phyloP scores from a whole-genome alignment of 2,329 filamentous ascomycete species.

The Capronia americana region DNA sequence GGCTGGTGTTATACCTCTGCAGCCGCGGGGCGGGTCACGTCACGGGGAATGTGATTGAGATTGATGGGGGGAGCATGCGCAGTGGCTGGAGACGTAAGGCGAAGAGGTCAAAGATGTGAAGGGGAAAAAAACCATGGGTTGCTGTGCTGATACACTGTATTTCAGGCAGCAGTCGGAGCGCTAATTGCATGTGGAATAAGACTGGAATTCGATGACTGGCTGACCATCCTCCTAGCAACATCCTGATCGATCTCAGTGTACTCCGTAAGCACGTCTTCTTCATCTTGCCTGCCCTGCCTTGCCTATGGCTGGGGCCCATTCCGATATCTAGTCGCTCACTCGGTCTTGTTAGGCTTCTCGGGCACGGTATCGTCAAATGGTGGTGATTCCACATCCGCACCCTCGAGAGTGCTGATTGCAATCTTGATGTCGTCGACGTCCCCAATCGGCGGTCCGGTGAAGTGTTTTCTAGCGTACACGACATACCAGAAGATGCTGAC shows the following conservation, averaged over 20 bases:
- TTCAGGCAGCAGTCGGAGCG: neutral
- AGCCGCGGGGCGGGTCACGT: conserved; percentile 51
- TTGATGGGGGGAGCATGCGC: conserved; percentile 55
- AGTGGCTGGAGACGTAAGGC: conserved; percentile 50
- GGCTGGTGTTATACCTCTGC: conserved; percentile 53
- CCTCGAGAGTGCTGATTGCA: neutral
- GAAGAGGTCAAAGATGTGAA: conserved; percentile 37
- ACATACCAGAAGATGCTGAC: neutral
- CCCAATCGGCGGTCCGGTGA: neutral
- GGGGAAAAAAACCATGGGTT: neutral
- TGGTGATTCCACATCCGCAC: neutral
- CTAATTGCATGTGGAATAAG: neutral
- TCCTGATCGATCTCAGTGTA: neutral
- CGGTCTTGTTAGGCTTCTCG: neutral
- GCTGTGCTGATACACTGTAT: no score
- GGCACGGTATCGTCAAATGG: neutral
- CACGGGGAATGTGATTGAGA: conserved; percentile 53
- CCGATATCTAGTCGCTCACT: neutral
- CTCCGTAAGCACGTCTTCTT: neutral
- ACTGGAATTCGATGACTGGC: neutral
- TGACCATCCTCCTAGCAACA: neutral
- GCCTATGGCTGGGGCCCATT: neutral
- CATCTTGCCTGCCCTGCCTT: neutral
- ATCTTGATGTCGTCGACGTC: neutral
- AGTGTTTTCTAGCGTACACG: neutral